Conservation (phyloP, 192 early-diverging fungal species). For the Gonapodya prolifera region DNA sequence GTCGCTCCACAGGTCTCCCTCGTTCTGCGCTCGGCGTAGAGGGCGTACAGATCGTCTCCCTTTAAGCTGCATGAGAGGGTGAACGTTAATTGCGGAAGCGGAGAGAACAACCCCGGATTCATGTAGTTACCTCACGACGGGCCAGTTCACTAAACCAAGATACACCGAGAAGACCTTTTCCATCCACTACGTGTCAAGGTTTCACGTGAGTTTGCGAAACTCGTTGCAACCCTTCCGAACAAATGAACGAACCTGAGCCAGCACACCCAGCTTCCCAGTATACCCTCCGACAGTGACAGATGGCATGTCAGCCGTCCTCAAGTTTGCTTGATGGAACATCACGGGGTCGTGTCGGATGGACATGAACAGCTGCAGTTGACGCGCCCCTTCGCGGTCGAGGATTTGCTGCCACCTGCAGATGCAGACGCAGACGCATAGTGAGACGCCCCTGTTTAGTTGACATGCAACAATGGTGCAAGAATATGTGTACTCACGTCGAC, state of each 20-base stretch:
- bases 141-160: not conserved
- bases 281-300: conserved; percentile 11
- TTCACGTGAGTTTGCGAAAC: too few species aligned
- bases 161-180: not conserved
- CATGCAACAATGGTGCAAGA: too few species aligned
- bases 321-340: conserved; percentile 28
- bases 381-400: conserved; percentile 17
- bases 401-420: conserved; percentile 16
- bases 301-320: conserved; percentile 13
- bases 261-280: conserved; percentile 15
- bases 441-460: too few species aligned
- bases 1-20: not conserved
- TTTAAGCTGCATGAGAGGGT: not conserved
- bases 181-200: too few species aligned
- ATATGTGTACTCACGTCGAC: too few species aligned
- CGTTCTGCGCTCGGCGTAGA: not conserved
- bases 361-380: conserved; percentile 15
- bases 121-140: not conserved
- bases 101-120: not conserved
- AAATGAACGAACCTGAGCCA: too few species aligned
- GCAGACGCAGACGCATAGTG: conserved; percentile 7
- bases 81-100: not conserved
- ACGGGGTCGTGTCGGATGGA: conserved; percentile 17
- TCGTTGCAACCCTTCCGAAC: too few species aligned
- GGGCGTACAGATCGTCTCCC: not conserved